phyloP scores from a whole-genome alignment of 768 basidiomycete species.

The Serendipita vermifera region DNA sequence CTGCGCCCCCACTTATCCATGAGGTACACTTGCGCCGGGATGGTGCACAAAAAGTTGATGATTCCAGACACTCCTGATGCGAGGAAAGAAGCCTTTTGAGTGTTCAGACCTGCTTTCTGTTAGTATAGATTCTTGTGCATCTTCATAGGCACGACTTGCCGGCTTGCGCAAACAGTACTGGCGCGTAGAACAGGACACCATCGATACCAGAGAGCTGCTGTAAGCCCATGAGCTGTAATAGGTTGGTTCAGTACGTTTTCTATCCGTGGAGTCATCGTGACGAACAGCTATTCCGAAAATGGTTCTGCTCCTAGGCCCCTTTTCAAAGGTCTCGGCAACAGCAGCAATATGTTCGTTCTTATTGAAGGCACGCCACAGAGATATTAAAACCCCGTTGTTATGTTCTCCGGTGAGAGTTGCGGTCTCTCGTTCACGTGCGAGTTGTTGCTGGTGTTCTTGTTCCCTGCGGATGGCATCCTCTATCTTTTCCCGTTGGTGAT shows the following conservation, averaged over 20 bases:
- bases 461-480: slow-evolving; percentile 19
- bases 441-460: slow-evolving; percentile 13
- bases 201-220: slow-evolving; percentile 26
- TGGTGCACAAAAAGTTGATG: slow-evolving; percentile 29
- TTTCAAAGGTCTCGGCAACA: slow-evolving; percentile 22
- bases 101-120: slow-evolving; percentile 27
- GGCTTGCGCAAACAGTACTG: slow-evolving; percentile 36
- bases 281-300: slow-evolving; percentile 34
- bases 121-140: neutral
- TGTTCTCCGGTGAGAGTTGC: neutral
- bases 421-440: neutral
- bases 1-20: slow-evolving; percentile 31
- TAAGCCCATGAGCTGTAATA: slow-evolving; percentile 12
- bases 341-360: slow-evolving; percentile 14
- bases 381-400: neutral
- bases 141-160: neutral
- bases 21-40: slow-evolving; percentile 26
- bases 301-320: slow-evolving; percentile 29
- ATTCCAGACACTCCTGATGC: slow-evolving; percentile 40
- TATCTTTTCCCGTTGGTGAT: slow-evolving; percentile 22
- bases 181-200: slow-evolving; percentile 31
- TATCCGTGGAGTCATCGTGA: slow-evolving; percentile 16
- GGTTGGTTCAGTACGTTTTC: neutral
- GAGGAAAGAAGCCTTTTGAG: slow-evolving; percentile 35
- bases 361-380: slow-evolving; percentile 13